A percentile compares a stretch with the other conserved stretches of the same genome.
Conservation (phyloP, 305 asterid genomes). For the Fraxinus baroniana region DNA sequence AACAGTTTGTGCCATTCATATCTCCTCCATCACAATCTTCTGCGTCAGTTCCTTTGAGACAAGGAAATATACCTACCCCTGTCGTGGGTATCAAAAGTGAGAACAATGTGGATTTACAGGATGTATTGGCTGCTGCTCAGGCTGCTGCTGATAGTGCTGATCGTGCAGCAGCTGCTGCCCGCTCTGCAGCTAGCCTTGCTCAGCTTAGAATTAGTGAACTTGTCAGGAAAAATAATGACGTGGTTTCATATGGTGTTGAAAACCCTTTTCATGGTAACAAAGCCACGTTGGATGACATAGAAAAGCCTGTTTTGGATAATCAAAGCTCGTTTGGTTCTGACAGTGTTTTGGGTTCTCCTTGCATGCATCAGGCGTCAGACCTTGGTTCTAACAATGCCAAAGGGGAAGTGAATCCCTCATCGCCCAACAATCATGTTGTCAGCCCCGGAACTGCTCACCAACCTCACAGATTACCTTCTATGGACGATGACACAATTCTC, state of each 20-base stretch:
- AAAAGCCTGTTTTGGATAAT: constrained; percentile 30
- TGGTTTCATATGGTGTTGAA: constrained; percentile 33
- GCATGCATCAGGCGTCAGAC: constrained; percentile 22
- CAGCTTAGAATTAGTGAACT: constrained; percentile 75
- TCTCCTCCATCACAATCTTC: constrained; percentile 56
- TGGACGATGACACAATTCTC: constrained; percentile 73
- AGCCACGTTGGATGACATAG: constrained; percentile 21
- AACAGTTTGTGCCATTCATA: constrained; percentile 73
- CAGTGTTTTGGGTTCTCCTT: constrained; percentile 29
- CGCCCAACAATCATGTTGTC: background rate
- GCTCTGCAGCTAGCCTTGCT: constrained; percentile 89
- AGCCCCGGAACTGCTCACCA: constrained; percentile 38
- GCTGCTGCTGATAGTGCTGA: constrained; percentile 94
- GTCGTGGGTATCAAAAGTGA: constrained; percentile 31
- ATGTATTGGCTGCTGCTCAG: constrained; percentile 82
- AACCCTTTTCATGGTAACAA: constrained; percentile 51
- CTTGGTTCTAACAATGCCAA: constrained; percentile 33
- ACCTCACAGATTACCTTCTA: constrained; percentile 74
- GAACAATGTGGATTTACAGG: constrained; percentile 59
- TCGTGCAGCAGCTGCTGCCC: constrained; percentile 90
- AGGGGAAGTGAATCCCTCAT: background rate
- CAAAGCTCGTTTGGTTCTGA: constrained; percentile 33
- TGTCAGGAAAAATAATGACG: constrained; percentile 40
- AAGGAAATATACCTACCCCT: constrained; percentile 30
- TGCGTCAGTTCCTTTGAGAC: constrained; percentile 24